Percentiles rank a stretch among this genome's conserved stretches.
phyloP scores from a whole-genome alignment of 2,329 filamentous ascomycete genomes.

The Diaporthe batatas region DNA sequence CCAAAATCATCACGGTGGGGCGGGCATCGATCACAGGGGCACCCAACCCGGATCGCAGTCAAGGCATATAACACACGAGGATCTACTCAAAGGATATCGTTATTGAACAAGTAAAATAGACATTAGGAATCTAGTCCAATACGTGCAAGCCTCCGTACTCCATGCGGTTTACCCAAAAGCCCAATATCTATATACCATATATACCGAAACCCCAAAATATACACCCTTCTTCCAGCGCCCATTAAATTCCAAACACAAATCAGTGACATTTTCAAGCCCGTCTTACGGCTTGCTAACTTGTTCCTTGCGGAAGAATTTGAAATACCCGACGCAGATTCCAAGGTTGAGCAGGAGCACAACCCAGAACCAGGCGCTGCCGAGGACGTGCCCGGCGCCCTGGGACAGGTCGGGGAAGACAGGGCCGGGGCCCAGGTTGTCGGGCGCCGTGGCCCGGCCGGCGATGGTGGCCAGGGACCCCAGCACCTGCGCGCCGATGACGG shows the following conservation, averaged over 20 bases:
- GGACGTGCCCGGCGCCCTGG: constrained; percentile 55
- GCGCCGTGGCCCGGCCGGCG: constrained; percentile 68
- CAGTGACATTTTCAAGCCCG: constrained; percentile 1
- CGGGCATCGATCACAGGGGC: neutral
- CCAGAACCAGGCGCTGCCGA: constrained; percentile 71
- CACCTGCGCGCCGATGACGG: constrained; percentile 70
- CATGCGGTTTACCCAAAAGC: neutral
- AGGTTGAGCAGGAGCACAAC: constrained; percentile 68
- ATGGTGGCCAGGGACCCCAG: constrained; percentile 74
- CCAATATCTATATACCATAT: constrained; percentile 13
- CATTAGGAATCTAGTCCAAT: constrained; percentile 18
- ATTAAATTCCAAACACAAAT: neutral
- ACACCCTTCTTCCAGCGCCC: neutral
- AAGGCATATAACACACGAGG: neutral
- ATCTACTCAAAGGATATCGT: constrained; percentile 8
- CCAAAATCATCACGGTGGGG: neutral
- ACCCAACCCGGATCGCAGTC: neutral
- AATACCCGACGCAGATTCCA: constrained; percentile 67
- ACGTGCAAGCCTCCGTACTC: constrained; percentile 14
- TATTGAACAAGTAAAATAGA: constrained; percentile 26
- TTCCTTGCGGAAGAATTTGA: constrained; percentile 61
- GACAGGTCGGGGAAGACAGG: constrained; percentile 72
- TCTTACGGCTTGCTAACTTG: constrained; percentile 43
- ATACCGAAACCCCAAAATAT: neutral
- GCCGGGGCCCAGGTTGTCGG: constrained; percentile 71